Evolutionary conservation across 177 flowering plant species (phyloP).

Genomic region (Vitis hybrid): DNA sequence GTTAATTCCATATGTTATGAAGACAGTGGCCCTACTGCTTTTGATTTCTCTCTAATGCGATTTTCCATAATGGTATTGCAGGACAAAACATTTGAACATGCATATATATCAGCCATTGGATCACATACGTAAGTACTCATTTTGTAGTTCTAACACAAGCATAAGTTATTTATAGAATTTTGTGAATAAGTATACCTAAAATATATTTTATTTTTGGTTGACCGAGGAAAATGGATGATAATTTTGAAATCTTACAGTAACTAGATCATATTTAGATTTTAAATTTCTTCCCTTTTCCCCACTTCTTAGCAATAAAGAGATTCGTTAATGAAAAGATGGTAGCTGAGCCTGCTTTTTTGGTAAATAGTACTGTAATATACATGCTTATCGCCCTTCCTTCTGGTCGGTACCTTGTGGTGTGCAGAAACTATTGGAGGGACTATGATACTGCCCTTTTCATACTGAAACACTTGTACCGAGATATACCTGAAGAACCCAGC

Average conservation of each 20-base stretch:
- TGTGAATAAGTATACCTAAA: neutral
- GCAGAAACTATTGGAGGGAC: constrained; percentile 97
- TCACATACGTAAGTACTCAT: constrained; percentile 81
- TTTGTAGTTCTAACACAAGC: neutral
- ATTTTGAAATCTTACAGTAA: no score
- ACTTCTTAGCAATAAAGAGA: neutral
- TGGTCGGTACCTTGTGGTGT: constrained; percentile 5
- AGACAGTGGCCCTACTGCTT: neutral
- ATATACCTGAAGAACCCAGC: constrained; percentile 72
- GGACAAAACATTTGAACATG: constrained; percentile 94
- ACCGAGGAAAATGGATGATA: neutral
- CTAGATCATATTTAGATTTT: no score
- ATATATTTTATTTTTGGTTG: neutral
- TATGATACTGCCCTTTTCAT: constrained; percentile 90
- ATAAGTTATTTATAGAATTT: neutral
- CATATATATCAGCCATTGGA: constrained; percentile 78
- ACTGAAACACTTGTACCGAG: constrained; percentile 76
- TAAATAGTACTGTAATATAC: neutral
- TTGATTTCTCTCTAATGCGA: neutral
- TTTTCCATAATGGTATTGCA: constrained; percentile 30
- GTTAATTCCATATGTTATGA: neutral
- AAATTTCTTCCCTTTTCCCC: neutral
- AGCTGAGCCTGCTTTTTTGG: neutral
- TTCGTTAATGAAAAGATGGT: neutral
- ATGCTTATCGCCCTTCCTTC: neutral